Conservation (phyloP, 345 rosid genomes). For the Eucalyptus regnans region DNA sequence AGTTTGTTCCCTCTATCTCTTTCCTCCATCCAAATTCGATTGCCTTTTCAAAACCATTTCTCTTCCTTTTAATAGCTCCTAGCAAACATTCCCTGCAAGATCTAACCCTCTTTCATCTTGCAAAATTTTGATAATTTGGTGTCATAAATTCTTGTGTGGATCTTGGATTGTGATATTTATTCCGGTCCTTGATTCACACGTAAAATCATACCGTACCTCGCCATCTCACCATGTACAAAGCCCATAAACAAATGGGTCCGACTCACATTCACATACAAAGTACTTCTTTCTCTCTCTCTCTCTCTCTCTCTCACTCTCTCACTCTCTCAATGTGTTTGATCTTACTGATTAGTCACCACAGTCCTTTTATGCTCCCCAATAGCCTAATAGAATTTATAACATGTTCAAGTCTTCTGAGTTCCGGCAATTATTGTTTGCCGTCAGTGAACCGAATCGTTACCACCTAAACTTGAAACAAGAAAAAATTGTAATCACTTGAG, state of each 20-base stretch:
- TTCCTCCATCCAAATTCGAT: neutral
- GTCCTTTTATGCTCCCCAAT: neutral
- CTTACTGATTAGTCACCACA: neutral
- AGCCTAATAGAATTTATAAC: neutral
- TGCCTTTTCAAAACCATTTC: neutral
- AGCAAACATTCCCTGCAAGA: neutral
- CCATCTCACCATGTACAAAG: neutral
- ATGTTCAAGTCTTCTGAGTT: neutral
- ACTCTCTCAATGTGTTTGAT: neutral
- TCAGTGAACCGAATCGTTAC: rapidly evolving
- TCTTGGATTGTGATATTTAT: neutral
- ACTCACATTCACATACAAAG: neutral
- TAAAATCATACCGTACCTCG: neutral
- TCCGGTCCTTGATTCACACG: neutral
- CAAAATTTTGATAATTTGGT: neutral
- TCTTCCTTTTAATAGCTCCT: neutral
- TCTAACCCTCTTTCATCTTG: neutral
- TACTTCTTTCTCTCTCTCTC: neutral
- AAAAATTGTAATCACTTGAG: neutral
- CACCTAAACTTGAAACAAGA: neutral
- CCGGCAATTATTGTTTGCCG: rapidly evolving
- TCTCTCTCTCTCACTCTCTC: too few species aligned
- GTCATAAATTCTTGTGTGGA: neutral
- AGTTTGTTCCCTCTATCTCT: neutral
- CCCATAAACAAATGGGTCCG: neutral